A percentile compares a stretch with the other conserved stretches of the same genome.
Evolutionary conservation across 2,329 filamentous ascomycete species (phyloP).

Genomic region (Aulographum hederae): DNA sequence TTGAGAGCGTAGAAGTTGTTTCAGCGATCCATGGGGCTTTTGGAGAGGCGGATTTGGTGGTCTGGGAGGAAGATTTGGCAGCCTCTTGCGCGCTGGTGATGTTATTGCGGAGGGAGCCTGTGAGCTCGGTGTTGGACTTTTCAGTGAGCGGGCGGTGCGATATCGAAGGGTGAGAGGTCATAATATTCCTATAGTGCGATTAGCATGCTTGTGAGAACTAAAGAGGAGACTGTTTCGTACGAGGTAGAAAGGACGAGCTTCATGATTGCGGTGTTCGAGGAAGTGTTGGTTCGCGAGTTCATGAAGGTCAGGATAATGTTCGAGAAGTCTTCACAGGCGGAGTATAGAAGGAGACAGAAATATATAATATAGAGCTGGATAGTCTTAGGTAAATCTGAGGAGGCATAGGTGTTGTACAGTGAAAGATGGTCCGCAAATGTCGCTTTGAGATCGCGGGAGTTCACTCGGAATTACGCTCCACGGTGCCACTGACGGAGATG

Average conservation of each 20-base stretch:
- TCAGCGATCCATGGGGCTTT: constrained; percentile 8
- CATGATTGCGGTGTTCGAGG: constrained; percentile 38
- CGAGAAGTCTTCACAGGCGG: too few relatives aligned
- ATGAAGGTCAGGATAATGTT: too few relatives aligned
- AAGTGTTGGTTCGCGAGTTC: too few relatives aligned
- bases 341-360: too few relatives aligned
- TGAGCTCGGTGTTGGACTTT: constrained; percentile 85
- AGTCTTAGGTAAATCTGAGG: too few relatives aligned
- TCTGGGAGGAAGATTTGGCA: constrained; percentile 24
- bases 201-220: constrained; percentile 4
- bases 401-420: too few relatives aligned
- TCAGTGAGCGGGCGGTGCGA: constrained; percentile 60
- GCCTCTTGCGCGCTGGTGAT: constrained; percentile 55
- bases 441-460: too few relatives aligned
- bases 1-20: constrained; percentile 39
- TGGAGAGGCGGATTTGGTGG: constrained; percentile 10
- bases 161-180: constrained; percentile 71
- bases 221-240: constrained; percentile 32
- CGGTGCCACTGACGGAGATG: too few relatives aligned
- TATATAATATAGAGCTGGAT: too few relatives aligned
- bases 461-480: too few relatives aligned
- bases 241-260: constrained; percentile 74
- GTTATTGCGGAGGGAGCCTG: constrained; percentile 71
- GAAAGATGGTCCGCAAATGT: too few relatives aligned
- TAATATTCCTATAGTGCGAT: constrained; percentile 38